phyloP scores from a whole-genome alignment of 2,329 filamentous ascomycete genomes.

The Sporothrix variecibatus region DNA sequence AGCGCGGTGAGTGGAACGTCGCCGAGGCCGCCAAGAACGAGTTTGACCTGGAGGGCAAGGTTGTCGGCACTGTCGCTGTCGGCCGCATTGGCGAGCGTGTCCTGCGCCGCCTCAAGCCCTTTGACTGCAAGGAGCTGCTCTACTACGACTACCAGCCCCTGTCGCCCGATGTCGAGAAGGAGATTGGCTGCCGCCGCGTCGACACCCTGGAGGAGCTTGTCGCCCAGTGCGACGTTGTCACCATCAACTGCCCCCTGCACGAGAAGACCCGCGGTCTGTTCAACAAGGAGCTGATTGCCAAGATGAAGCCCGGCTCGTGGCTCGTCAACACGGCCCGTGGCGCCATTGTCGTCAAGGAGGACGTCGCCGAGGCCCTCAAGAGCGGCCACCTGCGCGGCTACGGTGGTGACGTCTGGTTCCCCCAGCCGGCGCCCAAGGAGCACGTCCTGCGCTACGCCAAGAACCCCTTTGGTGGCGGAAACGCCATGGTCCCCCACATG shows the following conservation, averaged over 20 bases:
- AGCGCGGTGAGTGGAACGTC: slow-evolving; percentile 89
- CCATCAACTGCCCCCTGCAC: slow-evolving; percentile 99
- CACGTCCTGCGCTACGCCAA: slow-evolving; percentile 90
- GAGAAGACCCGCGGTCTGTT: slow-evolving; percentile 96
- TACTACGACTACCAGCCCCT: slow-evolving; percentile 99
- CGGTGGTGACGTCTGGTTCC: slow-evolving; percentile 93
- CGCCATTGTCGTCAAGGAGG: slow-evolving; percentile 99
- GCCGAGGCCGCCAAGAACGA: slow-evolving; percentile 97
- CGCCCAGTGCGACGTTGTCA: slow-evolving; percentile 92
- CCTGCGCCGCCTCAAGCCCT: slow-evolving; percentile 90
- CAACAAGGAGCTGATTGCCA: slow-evolving; percentile 94
- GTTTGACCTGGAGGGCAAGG: slow-evolving; percentile 96
- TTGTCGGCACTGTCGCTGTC: slow-evolving; percentile 95
- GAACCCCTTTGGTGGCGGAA: slow-evolving; percentile 94
- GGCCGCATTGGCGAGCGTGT: slow-evolving; percentile 98
- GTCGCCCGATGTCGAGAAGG: slow-evolving; percentile 79
- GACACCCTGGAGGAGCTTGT: slow-evolving; percentile 91
- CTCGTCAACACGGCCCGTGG: slow-evolving; percentile 98
- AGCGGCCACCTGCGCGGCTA: slow-evolving; percentile 87
- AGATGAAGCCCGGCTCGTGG: slow-evolving; percentile 99
- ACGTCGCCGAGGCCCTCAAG: slow-evolving; percentile 92
- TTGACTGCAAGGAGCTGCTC: slow-evolving; percentile 98
- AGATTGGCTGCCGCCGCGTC: slow-evolving; percentile 92
- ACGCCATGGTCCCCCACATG: slow-evolving; percentile 99
- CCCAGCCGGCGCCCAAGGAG: slow-evolving; percentile 91